Evolutionary conservation across 768 basidiomycete species (phyloP).

Genomic region (Kwoniella mangroviensis): DNA sequence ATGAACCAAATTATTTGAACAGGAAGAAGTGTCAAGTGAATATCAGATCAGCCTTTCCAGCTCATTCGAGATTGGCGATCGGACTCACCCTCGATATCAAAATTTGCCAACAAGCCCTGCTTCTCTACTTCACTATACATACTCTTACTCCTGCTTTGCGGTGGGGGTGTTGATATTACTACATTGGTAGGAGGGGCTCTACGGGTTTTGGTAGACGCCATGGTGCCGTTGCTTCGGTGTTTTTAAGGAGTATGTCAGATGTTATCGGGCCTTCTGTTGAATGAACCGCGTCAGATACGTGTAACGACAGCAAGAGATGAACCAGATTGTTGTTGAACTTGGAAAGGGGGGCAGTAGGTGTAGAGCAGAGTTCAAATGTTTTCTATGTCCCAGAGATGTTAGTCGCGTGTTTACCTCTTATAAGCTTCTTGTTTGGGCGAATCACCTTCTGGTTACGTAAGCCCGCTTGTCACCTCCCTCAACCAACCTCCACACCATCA

Average conservation of each 20-base stretch:
- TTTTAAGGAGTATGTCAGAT: background rate
- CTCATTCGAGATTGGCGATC: background rate
- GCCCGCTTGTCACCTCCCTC: background rate
- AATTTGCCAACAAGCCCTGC: conserved; percentile 53
- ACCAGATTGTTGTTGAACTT: no score
- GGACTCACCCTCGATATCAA: conserved; percentile 57
- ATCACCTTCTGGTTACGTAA: background rate
- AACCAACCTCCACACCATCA: background rate
- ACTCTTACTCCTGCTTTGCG: conserved; percentile 16
- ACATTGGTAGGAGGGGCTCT: conserved; percentile 24
- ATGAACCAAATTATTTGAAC: no score
- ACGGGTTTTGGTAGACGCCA: conserved; percentile 36
- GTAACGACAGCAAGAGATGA: no score
- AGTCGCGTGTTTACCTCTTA: conserved; percentile 17
- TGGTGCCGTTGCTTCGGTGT: background rate
- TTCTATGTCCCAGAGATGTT: background rate
- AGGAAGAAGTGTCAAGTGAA: no score
- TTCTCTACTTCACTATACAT: conserved; percentile 45
- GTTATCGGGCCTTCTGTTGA: no score
- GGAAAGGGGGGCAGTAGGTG: background rate
- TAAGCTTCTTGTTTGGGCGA: conserved; percentile 6
- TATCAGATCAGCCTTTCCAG: background rate
- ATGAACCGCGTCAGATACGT: no score
- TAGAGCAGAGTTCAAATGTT: background rate
- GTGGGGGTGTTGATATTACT: conserved; percentile 42